Percentiles rank a stretch among this genome's conserved stretches.
Conservation (phyloP, 148 eudicot genomes). For the Oxyria digyna region DNA sequence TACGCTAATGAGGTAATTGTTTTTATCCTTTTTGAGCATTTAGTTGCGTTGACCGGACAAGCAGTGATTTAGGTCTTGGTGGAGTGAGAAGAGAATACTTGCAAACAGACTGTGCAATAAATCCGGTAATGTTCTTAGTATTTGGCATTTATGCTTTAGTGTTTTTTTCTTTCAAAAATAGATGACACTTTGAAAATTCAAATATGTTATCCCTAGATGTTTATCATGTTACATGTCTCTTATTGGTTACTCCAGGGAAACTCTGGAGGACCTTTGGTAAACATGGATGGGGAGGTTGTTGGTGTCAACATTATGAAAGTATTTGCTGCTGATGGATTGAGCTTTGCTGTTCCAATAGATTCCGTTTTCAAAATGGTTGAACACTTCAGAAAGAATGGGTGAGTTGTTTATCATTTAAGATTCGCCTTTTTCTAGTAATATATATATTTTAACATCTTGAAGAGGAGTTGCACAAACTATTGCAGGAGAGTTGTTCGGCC, state of each 20-base stretch:
- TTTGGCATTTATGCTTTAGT: too few species aligned
- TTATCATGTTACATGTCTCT: background rate
- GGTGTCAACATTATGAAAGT: constrained; percentile 89
- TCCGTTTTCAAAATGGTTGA: constrained; percentile 68
- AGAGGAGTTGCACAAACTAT: constrained; percentile 4
- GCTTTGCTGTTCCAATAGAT: constrained; percentile 92
- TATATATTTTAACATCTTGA: background rate
- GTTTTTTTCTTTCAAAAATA: background rate
- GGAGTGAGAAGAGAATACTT: constrained; percentile 86
- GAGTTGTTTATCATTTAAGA: background rate
- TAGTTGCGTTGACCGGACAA: constrained; percentile 92
- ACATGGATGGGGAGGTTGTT: constrained; percentile 84
- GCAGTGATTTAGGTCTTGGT: constrained; percentile 94
- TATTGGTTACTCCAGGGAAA: constrained; percentile 48
- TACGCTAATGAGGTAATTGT: background rate
- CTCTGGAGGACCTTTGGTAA: constrained; percentile 96
- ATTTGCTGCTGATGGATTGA: constrained; percentile 65
- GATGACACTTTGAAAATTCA: background rate
- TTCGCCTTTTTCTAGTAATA: too few species aligned
- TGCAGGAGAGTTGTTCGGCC: constrained; percentile 71
- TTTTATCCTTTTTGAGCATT: background rate
- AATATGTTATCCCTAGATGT: background rate
- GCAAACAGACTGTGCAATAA: constrained; percentile 87
- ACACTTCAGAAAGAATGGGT: constrained; percentile 85
- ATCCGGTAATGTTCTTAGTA: constrained; percentile 40